Evolutionary conservation across 2,329 filamentous ascomycete genomes (phyloP).

Genomic region (Cercospora zeina): DNA sequence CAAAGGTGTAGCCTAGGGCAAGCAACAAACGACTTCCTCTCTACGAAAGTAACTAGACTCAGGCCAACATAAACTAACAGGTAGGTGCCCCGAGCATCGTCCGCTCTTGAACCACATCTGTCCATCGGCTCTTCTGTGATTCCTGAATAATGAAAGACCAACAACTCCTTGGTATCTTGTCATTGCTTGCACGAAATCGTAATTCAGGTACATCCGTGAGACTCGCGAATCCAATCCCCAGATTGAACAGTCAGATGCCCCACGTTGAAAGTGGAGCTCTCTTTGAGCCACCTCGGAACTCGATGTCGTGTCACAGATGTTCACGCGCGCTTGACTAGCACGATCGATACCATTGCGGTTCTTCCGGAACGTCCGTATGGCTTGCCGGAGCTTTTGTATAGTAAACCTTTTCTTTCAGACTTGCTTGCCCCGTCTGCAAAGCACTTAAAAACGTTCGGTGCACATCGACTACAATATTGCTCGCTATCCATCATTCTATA

Average conservation of each 20-base stretch:
- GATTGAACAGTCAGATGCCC: not conserved
- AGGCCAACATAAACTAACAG: too few relatives aligned
- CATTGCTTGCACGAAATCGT: not conserved
- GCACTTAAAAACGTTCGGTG: not conserved
- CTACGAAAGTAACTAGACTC: too few relatives aligned
- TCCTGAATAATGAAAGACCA: not conserved
- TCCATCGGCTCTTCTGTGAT: not conserved
- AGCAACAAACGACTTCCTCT: too few relatives aligned
- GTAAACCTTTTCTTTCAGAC: not conserved
- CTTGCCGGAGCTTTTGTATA: not conserved
- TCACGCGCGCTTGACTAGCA: not conserved
- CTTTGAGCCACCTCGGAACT: constrained; percentile 6
- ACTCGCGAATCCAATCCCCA: not conserved
- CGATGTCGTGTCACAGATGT: constrained; percentile 8
- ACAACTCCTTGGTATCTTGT: not conserved
- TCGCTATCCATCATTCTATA: not conserved
- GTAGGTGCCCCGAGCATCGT: not conserved
- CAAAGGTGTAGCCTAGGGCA: too few relatives aligned
- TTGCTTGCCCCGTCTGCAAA: not conserved
- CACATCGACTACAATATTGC: not conserved
- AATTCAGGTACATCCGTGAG: not conserved
- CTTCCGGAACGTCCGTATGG: not conserved
- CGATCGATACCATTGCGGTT: not conserved
- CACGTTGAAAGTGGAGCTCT: not conserved
- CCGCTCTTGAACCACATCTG: not conserved